Evolutionary conservation across 2,329 filamentous ascomycete species (phyloP).

Genomic region (Mycosphaerella sp.): DNA sequence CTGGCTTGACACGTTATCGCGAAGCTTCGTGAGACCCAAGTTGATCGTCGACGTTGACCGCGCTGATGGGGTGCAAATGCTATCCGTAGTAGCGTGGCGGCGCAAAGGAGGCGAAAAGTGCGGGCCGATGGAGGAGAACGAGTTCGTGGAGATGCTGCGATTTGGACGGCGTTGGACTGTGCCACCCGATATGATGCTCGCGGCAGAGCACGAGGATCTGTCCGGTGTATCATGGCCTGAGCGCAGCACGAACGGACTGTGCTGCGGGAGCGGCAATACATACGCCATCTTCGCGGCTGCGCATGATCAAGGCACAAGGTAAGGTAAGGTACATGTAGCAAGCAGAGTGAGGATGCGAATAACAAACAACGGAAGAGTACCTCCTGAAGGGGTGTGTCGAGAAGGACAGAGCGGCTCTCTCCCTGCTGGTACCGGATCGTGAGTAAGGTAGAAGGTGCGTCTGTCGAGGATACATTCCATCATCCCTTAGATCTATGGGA

Average conservation of each 20-base stretch:
- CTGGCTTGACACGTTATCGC: background rate
- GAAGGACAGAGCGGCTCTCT: background rate
- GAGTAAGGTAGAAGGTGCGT: background rate
- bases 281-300: conserved; percentile 1
- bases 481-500: too few species aligned
- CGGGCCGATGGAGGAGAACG: conserved; percentile 25
- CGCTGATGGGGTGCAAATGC: conserved; percentile 2
- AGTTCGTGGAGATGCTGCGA: conserved; percentile 27
- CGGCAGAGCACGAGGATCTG: conserved; percentile 21
- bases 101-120: conserved; percentile 11
- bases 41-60: conserved; percentile 11
- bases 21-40: conserved; percentile 11
- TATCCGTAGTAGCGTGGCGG: conserved; percentile 7
- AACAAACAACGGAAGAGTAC: background rate
- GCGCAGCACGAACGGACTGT: conserved; percentile 4
- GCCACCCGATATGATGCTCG: conserved; percentile 21
- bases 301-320: background rate
- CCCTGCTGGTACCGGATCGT: background rate
- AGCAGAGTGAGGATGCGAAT: background rate
- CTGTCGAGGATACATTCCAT: background rate
- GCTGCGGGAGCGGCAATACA: conserved; percentile 2
- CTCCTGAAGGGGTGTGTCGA: background rate
- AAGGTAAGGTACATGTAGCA: too few species aligned
- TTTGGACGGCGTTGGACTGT: conserved; percentile 27
- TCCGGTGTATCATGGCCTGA: background rate